Evolutionary conservation across 2,329 filamentous ascomycete genomes (phyloP).

Genomic region (Lachnellula arida): DNA sequence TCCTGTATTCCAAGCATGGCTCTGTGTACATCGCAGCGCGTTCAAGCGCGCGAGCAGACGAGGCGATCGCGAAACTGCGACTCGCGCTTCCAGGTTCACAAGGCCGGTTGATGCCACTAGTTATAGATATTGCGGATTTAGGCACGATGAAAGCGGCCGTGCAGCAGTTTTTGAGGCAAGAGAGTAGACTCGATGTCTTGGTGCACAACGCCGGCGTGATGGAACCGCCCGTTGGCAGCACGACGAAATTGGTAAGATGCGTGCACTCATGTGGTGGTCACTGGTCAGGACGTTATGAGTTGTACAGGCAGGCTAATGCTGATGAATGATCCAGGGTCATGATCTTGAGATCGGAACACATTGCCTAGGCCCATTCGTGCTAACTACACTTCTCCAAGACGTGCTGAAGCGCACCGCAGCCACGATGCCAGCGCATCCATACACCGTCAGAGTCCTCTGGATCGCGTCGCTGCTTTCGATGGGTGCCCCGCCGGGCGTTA

Average conservation of each 20-base stretch:
- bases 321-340: constrained; percentile 17
- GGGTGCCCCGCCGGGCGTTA: constrained; percentile 1
- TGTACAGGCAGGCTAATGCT: too few species aligned
- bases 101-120: constrained; percentile 17
- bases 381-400: constrained; percentile 21
- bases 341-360: constrained; percentile 26
- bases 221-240: constrained; percentile 36
- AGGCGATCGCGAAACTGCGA: constrained; percentile 39
- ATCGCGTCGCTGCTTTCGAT: constrained; percentile 18
- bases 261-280: too few species aligned
- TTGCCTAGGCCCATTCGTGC: constrained; percentile 20
- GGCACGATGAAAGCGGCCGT: constrained; percentile 25
- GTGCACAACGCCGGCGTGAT: constrained; percentile 44
- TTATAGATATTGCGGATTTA: constrained; percentile 27
- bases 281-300: too few species aligned
- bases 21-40: constrained; percentile 49
- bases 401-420: constrained; percentile 14
- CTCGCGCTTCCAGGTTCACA: constrained; percentile 11
- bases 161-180: constrained; percentile 27
- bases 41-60: constrained; percentile 35
- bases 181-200: constrained; percentile 35
- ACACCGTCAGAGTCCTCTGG: constrained; percentile 33
- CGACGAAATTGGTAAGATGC: constrained; percentile 34
- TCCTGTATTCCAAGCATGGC: constrained; percentile 46
- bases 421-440: background rate